phyloP scores from a whole-genome alignment of 208 protist genomes.

The Crithidia expoeki region DNA sequence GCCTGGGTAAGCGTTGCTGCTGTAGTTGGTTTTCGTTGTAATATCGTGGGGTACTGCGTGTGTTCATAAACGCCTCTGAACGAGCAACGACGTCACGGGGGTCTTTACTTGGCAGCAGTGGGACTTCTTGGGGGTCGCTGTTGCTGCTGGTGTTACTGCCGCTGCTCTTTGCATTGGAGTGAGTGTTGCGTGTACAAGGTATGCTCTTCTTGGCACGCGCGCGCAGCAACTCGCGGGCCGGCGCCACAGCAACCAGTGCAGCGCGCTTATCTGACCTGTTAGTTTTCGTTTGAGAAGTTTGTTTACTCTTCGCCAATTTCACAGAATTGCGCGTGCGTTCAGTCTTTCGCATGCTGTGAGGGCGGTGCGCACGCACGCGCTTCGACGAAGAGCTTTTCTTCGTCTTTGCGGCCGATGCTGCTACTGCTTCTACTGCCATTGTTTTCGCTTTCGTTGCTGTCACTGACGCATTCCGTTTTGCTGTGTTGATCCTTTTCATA shows the following conservation, averaged over 20 bases:
- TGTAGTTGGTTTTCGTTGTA: background rate
- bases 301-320: no score
- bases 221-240: slow-evolving; percentile 1
- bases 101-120: no score
- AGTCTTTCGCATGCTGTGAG: background rate
- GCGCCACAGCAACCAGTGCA: background rate
- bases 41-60: background rate
- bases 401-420: background rate
- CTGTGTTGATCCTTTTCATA: background rate
- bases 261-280: no score
- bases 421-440: background rate
- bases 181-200: no score
- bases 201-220: no score
- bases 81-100: background rate
- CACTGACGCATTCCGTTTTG: background rate
- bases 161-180: background rate
- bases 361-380: background rate
- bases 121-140: no score
- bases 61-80: no score
- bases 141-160: background rate
- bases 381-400: background rate
- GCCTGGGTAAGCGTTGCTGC: background rate
- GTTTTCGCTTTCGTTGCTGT: background rate
- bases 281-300: no score
- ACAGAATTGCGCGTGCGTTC: background rate